Base-by-base conservation (phyloP, 2,329 filamentous ascomycete species). In the Endoconidiophora polonica region DNA sequence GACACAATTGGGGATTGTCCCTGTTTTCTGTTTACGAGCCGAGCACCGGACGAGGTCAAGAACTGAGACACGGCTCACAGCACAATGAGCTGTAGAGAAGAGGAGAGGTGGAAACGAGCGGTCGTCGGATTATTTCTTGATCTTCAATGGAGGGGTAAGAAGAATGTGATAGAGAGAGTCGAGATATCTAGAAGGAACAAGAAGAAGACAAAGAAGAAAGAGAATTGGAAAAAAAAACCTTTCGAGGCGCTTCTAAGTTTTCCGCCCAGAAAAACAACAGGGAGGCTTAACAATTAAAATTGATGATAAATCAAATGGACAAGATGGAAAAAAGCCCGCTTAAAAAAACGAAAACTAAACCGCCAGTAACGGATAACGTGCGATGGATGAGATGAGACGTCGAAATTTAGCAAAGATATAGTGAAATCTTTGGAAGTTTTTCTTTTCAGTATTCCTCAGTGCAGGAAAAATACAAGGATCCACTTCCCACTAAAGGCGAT, bases 301-400 rank as follows among this genome's bases (percentile, higher is more conserved):
- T 22, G 33, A 47, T 47, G 29, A 47, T 39, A 18, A 47, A 47
- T 47, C 46, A 43, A 37, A 33, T 12, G n/a, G 7, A 36, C 2
- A 40, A 29, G 5, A 9, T 24, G 4, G 4, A 43, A 48, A 26
- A 44, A 20, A 29, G 33, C 38, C 29, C 29, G 29, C 29, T 12
- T 9, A 33, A 12, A 33, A 33, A 12, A 33, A 33, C 29, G 29
- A 12, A 7, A 12, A 12, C 29, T 12, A 33, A 33, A 33, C 16
- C 16, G 16, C 16, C 16, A 33, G 29, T 33, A 12, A 18, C 16
- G 29, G 29, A 33, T 33, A 33, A 12, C 29, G 29, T 33, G 29
- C 9, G 29, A 33, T 33, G 5, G 16, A 18, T 18, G 16, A 33
- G 16, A 18, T 18, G 16, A 33, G 9, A 33, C 7, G 29, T 12